Evolutionary conservation across 192 early-diverging fungal species (phyloP).

Genomic region (Linnemannia zychae): DNA sequence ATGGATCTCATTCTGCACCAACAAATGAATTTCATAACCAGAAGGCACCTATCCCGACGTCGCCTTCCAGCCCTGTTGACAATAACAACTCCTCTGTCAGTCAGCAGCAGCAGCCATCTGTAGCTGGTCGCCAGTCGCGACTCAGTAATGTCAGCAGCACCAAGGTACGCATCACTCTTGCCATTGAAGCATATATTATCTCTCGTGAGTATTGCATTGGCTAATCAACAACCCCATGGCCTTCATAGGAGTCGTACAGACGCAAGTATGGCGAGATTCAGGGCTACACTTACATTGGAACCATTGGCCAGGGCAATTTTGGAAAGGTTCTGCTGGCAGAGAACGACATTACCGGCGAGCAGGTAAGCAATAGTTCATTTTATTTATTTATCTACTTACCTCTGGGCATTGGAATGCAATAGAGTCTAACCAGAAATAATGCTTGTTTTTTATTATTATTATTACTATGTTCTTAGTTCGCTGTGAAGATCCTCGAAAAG

Average conservation of each 20-base stretch:
- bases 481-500: constrained; percentile 74
- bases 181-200: not conserved
- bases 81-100: not conserved
- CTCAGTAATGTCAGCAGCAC: constrained; percentile 40
- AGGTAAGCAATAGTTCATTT: constrained; percentile 38
- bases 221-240: not conserved
- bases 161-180: constrained; percentile 16
- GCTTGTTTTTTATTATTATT: not conserved
- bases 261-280: constrained; percentile 54
- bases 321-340: constrained; percentile 73
- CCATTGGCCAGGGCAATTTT: constrained; percentile 72
- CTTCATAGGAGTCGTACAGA: constrained; percentile 39
- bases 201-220: too few relatives aligned
- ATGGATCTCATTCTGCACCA: constrained; percentile 34
- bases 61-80: constrained; percentile 22
- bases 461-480: constrained; percentile 55
- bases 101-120: not conserved
- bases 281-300: constrained; percentile 55
- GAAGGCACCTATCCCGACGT: constrained; percentile 23
- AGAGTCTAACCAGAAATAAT: not conserved
- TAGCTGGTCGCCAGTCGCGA: constrained; percentile 42
- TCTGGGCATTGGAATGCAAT: not conserved
- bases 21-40: constrained; percentile 25
- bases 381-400: not conserved
- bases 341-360: constrained; percentile 57